A percentile compares a stretch with the other conserved stretches of the same genome.
Conservation (phyloP, 2,329 filamentous ascomycete genomes). For the Setomelanomma holmii region DNA sequence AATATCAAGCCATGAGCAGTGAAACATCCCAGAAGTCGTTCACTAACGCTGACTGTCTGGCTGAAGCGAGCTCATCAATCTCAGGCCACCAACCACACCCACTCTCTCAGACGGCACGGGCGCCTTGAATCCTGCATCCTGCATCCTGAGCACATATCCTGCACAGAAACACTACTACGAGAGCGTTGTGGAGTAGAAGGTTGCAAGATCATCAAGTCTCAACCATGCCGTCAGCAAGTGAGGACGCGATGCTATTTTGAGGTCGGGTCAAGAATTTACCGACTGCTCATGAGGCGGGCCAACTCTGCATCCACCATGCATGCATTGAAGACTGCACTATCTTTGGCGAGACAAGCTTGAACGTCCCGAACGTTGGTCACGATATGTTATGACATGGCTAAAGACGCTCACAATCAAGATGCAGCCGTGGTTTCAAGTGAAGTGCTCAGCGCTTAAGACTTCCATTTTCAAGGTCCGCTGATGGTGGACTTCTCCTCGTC, state of each 20-base stretch:
- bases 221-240: slow-evolving; percentile 1
- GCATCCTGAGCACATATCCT: not conserved
- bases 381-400: too few species aligned
- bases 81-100: not conserved
- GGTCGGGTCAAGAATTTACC: not conserved
- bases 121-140: not conserved
- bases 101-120: not conserved
- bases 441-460: not conserved
- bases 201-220: not conserved
- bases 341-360: not conserved
- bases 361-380: not conserved
- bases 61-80: not conserved
- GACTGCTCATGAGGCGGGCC: not conserved
- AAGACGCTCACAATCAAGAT: too few species aligned
- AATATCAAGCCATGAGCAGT: too few species aligned
- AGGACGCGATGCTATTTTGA: slow-evolving; percentile 4
- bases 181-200: not conserved
- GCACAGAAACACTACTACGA: too few species aligned
- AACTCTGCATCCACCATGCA: not conserved
- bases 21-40: too few species aligned
- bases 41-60: not conserved
- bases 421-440: not conserved
- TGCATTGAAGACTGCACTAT: not conserved
- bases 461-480: too few species aligned
- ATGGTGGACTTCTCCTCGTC: too few species aligned